phyloP scores from a whole-genome alignment of 1,284 basidiomycete genomes.

The Porodaedalea pini region DNA sequence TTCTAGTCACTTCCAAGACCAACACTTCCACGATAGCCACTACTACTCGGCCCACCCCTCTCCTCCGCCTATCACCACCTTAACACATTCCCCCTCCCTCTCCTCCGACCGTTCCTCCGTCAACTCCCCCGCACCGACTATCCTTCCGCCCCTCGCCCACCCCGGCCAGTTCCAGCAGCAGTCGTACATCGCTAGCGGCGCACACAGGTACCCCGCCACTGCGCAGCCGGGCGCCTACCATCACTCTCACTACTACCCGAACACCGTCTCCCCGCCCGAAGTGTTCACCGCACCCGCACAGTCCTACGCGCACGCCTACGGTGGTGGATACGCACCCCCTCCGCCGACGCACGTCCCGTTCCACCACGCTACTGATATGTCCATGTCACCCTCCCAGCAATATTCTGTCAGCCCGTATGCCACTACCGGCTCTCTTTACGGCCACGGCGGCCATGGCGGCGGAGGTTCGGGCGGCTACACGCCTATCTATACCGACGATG shows the following conservation, averaged over 20 bases:
- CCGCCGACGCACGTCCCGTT: conserved; percentile 24
- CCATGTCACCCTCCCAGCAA: conserved; percentile 29
- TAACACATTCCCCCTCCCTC: conserved; percentile 59
- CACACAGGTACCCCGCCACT: not conserved
- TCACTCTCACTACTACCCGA: conserved; percentile 27
- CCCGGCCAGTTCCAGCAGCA: conserved; percentile 4
- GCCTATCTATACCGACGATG: conserved; percentile 63
- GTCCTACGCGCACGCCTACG: conserved; percentile 13
- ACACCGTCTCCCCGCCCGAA: conserved; percentile 24
- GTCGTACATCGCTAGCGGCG: not conserved
- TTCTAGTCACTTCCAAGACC: conserved; percentile 6
- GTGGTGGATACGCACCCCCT: conserved; percentile 17
- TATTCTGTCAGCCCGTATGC: conserved; percentile 27
- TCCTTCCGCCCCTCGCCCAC: conserved; percentile 32
- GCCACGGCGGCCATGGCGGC: conserved; percentile 5
- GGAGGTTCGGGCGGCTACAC: conserved; percentile 11
- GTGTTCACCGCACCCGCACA: conserved; percentile 26
- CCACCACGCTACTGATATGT: conserved; percentile 27
- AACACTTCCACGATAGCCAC: conserved; percentile 31
- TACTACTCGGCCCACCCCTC: conserved; percentile 42
- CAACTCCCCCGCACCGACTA: conserved; percentile 47
- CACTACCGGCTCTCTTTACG: conserved; percentile 6
- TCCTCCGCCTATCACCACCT: conserved; percentile 52
- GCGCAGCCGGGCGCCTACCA: conserved; percentile 12
- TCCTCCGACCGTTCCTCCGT: conserved; percentile 58